Evolutionary conservation across 176 grass and related monocot species (phyloP), one percentile per base, ranked within the genome.

Genomic region (Panicum miliaceum): DNA sequence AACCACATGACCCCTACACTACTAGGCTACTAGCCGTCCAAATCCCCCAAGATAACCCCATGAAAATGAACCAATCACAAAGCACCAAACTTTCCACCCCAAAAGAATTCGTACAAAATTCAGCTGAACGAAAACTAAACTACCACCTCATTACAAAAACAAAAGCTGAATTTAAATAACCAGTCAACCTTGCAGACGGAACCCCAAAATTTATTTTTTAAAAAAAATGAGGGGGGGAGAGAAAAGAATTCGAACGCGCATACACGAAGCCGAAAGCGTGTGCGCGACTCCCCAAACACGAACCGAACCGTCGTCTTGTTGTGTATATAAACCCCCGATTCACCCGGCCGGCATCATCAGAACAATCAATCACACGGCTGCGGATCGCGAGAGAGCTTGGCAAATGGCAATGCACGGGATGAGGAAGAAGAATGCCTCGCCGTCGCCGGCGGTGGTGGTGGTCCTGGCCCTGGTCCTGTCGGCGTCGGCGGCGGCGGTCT

Each of bases 391-490:
- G 6, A 57, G 53, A 57, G 54, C 20, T 58, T 23, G 56, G 56
- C 22, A 23, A 48, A 26, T 22, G 32, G 50, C 72, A 56, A 13
- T 42, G 75, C 75, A 53, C 51, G 18, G 16, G 51, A 53, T 53
- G 51, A 53, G 1, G 51, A 84, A 32, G 71, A 41, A n/a, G 51
- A 68, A 35, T 50, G 27, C 48, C 0, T 69, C 58, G 6, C 51
- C 57, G 43, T 6, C 43, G 50, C 40, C 75, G 48, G 11, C 61
- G 63, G 1, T 56, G 56, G n/a, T 42, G 45, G 5, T 81, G 53
- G 16, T 85, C 36, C 80, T 97, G 10, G 72, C 88, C 0, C 36
- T 86, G 35, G 67, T 92, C 51, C 75, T 88, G 41, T 89, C 42
- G 25, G 43, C 88, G 16, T 60, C 86, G 7, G 45, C n/a, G 45